These are phyloP conservation scores for Aspergillus quadrilineatus DNA, from an alignment of 2,329 filamentous ascomycete species.

Conservation along the genomic window DNA sequence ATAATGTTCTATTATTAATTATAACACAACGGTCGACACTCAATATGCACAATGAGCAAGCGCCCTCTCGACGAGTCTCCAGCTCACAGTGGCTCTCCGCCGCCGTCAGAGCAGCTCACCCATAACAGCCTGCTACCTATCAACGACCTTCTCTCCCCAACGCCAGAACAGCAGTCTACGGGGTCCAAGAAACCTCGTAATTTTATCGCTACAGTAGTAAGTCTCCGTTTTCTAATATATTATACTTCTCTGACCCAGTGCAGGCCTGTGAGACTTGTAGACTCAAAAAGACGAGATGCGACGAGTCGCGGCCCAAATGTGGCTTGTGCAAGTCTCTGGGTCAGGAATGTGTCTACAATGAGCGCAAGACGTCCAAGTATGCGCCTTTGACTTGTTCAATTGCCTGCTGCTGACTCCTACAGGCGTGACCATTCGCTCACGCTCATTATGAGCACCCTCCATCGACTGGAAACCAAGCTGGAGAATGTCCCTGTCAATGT, in stretches of 20 bases:
- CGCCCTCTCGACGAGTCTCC: slow-evolving; percentile 34
- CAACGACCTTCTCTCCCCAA: slow-evolving; percentile 37
- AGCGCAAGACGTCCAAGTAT: slow-evolving; percentile 55
- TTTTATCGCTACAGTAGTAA: slow-evolving; percentile 42
- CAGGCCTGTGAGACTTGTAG: slow-evolving; percentile 56
- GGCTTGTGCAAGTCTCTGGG: slow-evolving; percentile 52
- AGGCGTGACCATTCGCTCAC: slow-evolving; percentile 56
- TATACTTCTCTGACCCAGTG: background rate
- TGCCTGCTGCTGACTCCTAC: background rate
- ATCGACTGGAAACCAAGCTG: slow-evolving; percentile 54
- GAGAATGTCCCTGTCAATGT: slow-evolving; percentile 46
- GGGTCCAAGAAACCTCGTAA: slow-evolving; percentile 37
- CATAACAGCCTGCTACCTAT: slow-evolving; percentile 31
- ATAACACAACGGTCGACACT: background rate
- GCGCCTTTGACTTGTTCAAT: slow-evolving; percentile 10
- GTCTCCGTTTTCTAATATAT: slow-evolving; percentile 5
- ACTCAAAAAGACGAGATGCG: slow-evolving; percentile 55
- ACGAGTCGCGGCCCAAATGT: slow-evolving; percentile 54
- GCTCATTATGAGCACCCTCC: slow-evolving; percentile 56
- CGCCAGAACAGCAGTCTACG: slow-evolving; percentile 31
- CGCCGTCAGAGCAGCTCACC: slow-evolving; percentile 25
- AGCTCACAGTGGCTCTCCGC: slow-evolving; percentile 26
- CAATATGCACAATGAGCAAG: slow-evolving; percentile 41
- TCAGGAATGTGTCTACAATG: slow-evolving; percentile 53
- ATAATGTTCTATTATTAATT: background rate